phyloP scores from a whole-genome alignment of 345 rosid species.

The Rhodomyrtus tomentosa region DNA sequence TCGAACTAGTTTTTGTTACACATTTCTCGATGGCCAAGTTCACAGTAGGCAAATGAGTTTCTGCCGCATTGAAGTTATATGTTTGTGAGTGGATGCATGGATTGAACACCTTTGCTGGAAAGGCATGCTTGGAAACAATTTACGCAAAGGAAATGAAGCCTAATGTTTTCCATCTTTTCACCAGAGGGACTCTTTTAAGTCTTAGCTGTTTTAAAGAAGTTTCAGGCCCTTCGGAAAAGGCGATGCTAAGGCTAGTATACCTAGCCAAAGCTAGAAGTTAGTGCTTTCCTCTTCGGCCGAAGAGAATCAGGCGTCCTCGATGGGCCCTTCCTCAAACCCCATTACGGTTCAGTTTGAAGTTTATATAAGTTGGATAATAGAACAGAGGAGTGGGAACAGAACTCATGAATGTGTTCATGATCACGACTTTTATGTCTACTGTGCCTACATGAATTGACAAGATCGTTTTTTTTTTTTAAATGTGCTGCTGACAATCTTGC shows the following conservation, averaged over 20 bases:
- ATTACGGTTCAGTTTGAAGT: no score
- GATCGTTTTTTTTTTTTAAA: neutral
- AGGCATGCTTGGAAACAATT: neutral
- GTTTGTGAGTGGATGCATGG: neutral
- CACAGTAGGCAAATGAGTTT: neutral
- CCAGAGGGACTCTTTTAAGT: no score
- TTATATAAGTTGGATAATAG: no score
- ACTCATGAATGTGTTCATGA: neutral
- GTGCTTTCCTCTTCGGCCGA: no score
- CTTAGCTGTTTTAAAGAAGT: no score
- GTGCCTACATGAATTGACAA: neutral
- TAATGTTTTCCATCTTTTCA: neutral
- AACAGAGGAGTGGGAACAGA: no score
- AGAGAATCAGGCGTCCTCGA: no score
- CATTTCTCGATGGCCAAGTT: neutral
- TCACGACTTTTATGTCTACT: neutral
- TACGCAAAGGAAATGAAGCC: neutral
- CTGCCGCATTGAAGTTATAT: neutral
- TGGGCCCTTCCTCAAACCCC: no score
- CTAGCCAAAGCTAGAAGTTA: no score
- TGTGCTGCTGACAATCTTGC: neutral
- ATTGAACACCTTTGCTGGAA: neutral
- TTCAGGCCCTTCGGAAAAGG: no score
- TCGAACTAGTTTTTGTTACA: neutral
- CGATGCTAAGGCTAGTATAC: no score